Percentiles rank a stretch among this genome's conserved stretches.
Conservation (phyloP, 371 early-diverging fungal species). For the Lichtheimia hyalospora region DNA sequence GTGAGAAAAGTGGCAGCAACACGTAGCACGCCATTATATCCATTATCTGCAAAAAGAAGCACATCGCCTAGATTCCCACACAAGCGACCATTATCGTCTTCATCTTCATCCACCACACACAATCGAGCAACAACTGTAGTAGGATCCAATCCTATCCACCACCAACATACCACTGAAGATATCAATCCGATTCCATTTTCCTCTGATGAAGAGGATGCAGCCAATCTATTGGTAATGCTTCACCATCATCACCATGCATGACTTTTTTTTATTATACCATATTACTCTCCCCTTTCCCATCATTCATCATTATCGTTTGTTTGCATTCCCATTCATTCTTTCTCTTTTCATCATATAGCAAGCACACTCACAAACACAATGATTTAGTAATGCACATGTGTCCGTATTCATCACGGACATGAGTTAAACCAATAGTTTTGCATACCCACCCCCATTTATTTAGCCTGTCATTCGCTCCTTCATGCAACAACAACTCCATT, state of each 20-base stretch:
- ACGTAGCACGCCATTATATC: slow-evolving; percentile 11
- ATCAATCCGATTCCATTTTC: slow-evolving; percentile 8
- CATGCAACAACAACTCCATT: not conserved
- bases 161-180: too few relatives aligned
- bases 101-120: slow-evolving; percentile 1
- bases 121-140: too few relatives aligned
- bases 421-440: too few relatives aligned
- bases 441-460: too few relatives aligned
- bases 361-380: too few relatives aligned
- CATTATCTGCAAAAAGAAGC: slow-evolving; percentile 38
- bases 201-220: slow-evolving; percentile 41
- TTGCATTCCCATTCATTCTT: not conserved
- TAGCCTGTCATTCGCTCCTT: too few relatives aligned
- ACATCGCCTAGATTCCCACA: slow-evolving; percentile 25
- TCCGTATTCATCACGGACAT: too few relatives aligned
- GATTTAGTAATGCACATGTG: too few relatives aligned
- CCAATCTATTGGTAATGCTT: slow-evolving; percentile 46
- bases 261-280: not conserved
- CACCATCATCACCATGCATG: slow-evolving; percentile 19
- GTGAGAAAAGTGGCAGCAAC: not conserved
- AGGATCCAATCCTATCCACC: too few relatives aligned
- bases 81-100: not conserved
- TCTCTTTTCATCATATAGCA: not conserved
- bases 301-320: not conserved
- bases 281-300: not conserved